These are phyloP conservation scores for Thalassia testudinum DNA, from an alignment of 116 monocot species.

Conservation along the genomic window DNA sequence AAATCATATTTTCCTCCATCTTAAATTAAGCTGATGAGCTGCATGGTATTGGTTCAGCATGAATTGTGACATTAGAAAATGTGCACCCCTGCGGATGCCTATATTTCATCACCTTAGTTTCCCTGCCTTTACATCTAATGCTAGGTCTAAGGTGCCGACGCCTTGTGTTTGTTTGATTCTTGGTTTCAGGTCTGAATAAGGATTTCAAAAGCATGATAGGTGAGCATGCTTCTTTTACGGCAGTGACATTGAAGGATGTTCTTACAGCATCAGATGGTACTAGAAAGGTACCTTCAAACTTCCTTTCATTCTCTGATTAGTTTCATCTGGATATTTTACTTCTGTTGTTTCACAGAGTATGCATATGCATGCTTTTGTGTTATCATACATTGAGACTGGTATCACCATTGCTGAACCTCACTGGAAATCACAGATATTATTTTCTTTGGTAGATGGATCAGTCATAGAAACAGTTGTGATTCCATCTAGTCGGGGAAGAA, in stretches of 20 bases:
- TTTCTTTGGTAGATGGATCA: conserved; percentile 65
- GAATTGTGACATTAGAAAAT: too few species aligned
- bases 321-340: too few species aligned
- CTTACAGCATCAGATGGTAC: conserved; percentile 75
- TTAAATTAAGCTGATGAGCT: too few species aligned
- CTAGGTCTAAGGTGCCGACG: too few species aligned
- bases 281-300: conserved; percentile 45
- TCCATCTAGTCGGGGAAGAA: conserved; percentile 64
- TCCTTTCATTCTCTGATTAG: not conserved
- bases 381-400: conserved; percentile 1
- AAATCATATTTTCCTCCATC: too few species aligned
- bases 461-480: conserved; percentile 95
- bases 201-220: conserved; percentile 67
- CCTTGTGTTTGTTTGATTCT: not conserved
- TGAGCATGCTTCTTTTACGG: conserved; percentile 42
- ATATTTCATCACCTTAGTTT: too few species aligned
- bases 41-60: too few species aligned
- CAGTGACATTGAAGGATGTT: conserved; percentile 66
- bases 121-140: too few species aligned
- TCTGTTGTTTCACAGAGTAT: not conserved
- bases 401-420: conserved; percentile 15
- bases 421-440: conserved; percentile 85
- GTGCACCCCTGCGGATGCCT: too few species aligned
- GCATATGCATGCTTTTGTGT: not conserved
- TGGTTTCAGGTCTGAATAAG: conserved; percentile 72